phyloP scores from a whole-genome alignment of 2,329 filamentous ascomycete genomes.

The Talaromyces islandicus region DNA sequence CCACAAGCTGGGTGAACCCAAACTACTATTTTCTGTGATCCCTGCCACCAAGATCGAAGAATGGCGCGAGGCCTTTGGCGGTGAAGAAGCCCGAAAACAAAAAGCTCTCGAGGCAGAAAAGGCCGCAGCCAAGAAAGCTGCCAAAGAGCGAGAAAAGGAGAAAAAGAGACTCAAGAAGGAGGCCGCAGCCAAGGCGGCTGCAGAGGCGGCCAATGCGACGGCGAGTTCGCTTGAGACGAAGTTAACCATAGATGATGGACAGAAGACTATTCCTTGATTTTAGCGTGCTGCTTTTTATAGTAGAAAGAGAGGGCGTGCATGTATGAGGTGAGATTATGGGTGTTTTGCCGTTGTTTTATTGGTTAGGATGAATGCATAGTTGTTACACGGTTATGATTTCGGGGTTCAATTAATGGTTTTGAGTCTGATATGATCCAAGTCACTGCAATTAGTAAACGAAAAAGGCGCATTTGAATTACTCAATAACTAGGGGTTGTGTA shows the following conservation, averaged over 20 bases:
- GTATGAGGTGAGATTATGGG: background rate
- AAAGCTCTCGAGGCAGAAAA: constrained; percentile 56
- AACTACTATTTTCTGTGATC: constrained; percentile 77
- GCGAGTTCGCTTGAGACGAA: constrained; percentile 5
- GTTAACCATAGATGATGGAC: constrained; percentile 6
- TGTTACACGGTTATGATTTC: background rate
- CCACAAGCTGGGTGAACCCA: constrained; percentile 74
- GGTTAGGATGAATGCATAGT: background rate
- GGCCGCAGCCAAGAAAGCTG: constrained; percentile 33
- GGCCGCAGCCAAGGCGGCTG: constrained; percentile 14
- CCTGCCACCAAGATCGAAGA: constrained; percentile 74
- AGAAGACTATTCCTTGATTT: constrained; percentile 12
- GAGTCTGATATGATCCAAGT: background rate
- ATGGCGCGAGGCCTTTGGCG: constrained; percentile 72
- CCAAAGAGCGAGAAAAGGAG: constrained; percentile 38
- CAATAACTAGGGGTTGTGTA: background rate
- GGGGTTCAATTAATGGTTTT: background rate
- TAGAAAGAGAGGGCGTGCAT: background rate
- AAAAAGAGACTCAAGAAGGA: constrained; percentile 42
- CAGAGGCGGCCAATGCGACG: constrained; percentile 3
- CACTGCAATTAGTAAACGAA: background rate
- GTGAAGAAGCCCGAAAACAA: constrained; percentile 62
- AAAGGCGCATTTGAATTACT: background rate
- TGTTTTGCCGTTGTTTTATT: background rate
- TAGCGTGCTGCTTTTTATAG: constrained; percentile 7